phyloP scores from a whole-genome alignment of 768 basidiomycete genomes.

The Tephrocybe sp. region DNA sequence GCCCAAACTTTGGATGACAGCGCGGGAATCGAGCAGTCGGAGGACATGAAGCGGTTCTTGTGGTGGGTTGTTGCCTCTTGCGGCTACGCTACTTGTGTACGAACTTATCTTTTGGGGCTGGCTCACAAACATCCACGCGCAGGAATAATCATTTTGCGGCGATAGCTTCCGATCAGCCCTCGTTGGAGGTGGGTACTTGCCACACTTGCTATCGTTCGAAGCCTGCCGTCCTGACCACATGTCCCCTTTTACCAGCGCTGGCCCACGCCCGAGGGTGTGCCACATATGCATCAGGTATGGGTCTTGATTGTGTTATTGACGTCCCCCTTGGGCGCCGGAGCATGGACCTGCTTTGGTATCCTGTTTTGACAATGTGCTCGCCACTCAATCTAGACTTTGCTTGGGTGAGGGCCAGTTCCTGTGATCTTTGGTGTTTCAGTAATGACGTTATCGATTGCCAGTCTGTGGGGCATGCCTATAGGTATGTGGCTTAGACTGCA shows the following conservation, averaged over 20 bases:
- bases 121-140: neutral
- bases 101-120: too few species aligned
- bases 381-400: slow-evolving; percentile 44
- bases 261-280: slow-evolving; percentile 45
- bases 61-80: slow-evolving; percentile 42
- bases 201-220: neutral
- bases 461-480: slow-evolving; percentile 75
- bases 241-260: slow-evolving; percentile 40
- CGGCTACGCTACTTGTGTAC: neutral
- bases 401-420: slow-evolving; percentile 44
- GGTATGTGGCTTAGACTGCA: slow-evolving; percentile 39
- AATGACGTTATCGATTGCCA: slow-evolving; percentile 26
- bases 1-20: too few species aligned
- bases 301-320: neutral
- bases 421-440: neutral
- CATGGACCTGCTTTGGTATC: neutral
- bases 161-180: slow-evolving; percentile 65
- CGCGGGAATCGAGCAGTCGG: slow-evolving; percentile 67
- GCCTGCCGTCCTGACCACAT: slow-evolving; percentile 1
- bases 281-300: slow-evolving; percentile 57
- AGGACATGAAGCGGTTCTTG: slow-evolving; percentile 72
- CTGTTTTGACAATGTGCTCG: slow-evolving; percentile 2
- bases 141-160: slow-evolving; percentile 79
- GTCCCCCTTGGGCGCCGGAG: neutral
- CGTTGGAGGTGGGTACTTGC: slow-evolving; percentile 51